These are phyloP conservation scores for Penicillium italicum DNA, from an alignment of 2,329 filamentous ascomycete genomes.

Conservation along the genomic window DNA sequence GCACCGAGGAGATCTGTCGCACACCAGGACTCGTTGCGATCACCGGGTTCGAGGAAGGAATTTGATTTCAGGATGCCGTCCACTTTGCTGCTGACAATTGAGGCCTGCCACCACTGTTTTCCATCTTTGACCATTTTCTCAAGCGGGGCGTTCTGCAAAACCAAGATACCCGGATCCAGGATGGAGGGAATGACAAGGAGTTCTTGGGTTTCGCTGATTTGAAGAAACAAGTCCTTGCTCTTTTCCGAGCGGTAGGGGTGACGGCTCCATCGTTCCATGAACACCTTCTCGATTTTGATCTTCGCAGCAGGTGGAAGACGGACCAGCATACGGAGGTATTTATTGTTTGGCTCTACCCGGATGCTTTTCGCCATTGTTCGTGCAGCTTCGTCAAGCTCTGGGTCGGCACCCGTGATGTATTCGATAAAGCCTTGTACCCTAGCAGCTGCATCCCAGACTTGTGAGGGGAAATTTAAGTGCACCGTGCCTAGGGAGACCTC, in stretches of 20 bases:
- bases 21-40: constrained; percentile 33
- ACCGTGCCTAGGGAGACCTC: constrained; percentile 31
- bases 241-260: constrained; percentile 26
- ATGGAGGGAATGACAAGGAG: constrained; percentile 24
- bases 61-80: constrained; percentile 35
- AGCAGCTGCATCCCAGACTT: constrained; percentile 41
- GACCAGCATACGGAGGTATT: constrained; percentile 29
- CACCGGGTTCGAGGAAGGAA: constrained; percentile 32
- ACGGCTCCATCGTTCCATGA: constrained; percentile 35
- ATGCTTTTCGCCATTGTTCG: constrained; percentile 34
- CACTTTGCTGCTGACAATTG: constrained; percentile 37
- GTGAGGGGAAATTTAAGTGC: constrained; percentile 39
- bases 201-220: constrained; percentile 41
- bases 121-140: constrained; percentile 32
- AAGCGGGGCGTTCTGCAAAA: constrained; percentile 24
- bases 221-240: constrained; percentile 29
- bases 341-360: constrained; percentile 30
- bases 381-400: constrained; percentile 29
- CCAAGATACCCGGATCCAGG: constrained; percentile 25
- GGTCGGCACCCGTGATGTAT: constrained; percentile 20
- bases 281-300: constrained; percentile 31
- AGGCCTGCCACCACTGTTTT: constrained; percentile 40
- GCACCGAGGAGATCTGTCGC: constrained; percentile 28
- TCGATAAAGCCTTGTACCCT: constrained; percentile 29
- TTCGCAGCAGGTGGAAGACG: constrained; percentile 19